Base-by-base conservation (phyloP, 2,329 filamentous ascomycete species). In the Periconia sp. region DNA sequence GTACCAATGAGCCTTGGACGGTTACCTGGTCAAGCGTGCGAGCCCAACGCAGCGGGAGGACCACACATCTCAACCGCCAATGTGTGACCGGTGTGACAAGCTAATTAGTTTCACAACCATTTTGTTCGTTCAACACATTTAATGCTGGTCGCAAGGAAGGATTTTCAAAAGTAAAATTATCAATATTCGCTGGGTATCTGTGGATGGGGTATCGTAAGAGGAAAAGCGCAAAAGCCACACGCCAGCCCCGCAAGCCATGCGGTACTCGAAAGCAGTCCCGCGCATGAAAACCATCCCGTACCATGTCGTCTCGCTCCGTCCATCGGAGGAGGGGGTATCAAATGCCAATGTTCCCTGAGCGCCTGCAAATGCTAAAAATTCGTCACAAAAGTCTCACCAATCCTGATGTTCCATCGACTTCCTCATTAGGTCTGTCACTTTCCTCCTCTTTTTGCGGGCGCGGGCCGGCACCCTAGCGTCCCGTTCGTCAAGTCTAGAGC, bases 171-270 rank as follows among this genome's bases (percentile, higher is more conserved):
- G 31, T 30, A 37, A 37, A 42, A 48, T 35, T 34, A 43, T 34
- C 48, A 24, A 39, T 49, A 50, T 52, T 46, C 46, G 34, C 44
- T 48, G 48, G 48, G 54, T 59, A 60, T 58, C 56, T 53, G 48
- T 56, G 42, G 38, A 46, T 42, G 46, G 61, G 64, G 63, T 66
- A 66, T 68, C 63, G 59, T 52, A 57, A 52, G 50, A 46, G 52
- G 59, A 51, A 61, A 60, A 44, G 59, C 43, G 53, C 53, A 54
- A 49, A 54, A 59, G 61, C 59, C 59, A 63, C 54, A 31, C 43
- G n/a, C 40, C 43, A 49, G 43, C 56, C 54, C 43, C 43, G 31
- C 38, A 48, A 53, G 53, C 51, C 48, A 53, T 47, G 48, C 54
- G 54, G 52, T 46, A 54, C 56, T 44, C 43, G 46, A 54, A 56